phyloP scores from a whole-genome alignment of 495 filamentous ascomycete genomes.

The Podospora tetraspora region DNA sequence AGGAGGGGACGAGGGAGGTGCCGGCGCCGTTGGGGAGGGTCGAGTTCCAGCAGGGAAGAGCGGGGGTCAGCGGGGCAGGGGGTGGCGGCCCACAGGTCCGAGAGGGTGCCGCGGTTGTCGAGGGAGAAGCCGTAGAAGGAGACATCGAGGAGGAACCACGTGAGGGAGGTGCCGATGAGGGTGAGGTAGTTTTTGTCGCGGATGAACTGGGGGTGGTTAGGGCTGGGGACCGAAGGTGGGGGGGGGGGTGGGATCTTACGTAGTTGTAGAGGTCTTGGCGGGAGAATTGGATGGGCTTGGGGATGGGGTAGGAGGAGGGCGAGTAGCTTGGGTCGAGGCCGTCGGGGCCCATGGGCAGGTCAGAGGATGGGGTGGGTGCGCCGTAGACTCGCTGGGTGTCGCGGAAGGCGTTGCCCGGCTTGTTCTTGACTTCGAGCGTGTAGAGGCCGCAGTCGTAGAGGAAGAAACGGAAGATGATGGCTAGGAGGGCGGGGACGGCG shows the following conservation, averaged over 20 bases:
- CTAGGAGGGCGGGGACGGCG: conserved; percentile 62
- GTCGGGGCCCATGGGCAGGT: conserved; percentile 62
- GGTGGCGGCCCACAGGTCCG: conserved; percentile 33
- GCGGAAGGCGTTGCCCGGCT: conserved; percentile 56
- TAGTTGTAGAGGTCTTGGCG: conserved; percentile 26
- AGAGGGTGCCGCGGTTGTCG: conserved; percentile 32
- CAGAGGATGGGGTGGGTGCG: conserved; percentile 31
- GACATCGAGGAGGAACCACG: conserved; percentile 37
- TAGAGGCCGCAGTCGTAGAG: conserved; percentile 71
- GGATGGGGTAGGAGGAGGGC: conserved; percentile 10
- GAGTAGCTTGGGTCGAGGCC: conserved; percentile 27
- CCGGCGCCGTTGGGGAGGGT: conserved; percentile 37
- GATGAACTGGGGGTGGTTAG: conserved; percentile 18
- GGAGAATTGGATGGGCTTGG: conserved; percentile 29
- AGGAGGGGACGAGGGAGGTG: conserved; percentile 26
- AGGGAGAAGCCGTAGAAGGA: conserved; percentile 36
- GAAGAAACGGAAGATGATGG: conserved; percentile 72
- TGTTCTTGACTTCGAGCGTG: conserved; percentile 66
- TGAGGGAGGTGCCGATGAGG: conserved; percentile 33
- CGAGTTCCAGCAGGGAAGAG: conserved; percentile 50
- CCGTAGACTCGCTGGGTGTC: conserved; percentile 55
- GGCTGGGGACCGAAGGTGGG: neutral
- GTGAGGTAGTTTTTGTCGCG: conserved; percentile 35
- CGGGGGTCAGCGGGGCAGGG: conserved; percentile 6
- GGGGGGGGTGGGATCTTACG: neutral